Evolutionary conservation across 129 eudicot species (phyloP), one percentile per base, ranked within the genome.

Genomic region (Saposhnikovia divaricata): DNA sequence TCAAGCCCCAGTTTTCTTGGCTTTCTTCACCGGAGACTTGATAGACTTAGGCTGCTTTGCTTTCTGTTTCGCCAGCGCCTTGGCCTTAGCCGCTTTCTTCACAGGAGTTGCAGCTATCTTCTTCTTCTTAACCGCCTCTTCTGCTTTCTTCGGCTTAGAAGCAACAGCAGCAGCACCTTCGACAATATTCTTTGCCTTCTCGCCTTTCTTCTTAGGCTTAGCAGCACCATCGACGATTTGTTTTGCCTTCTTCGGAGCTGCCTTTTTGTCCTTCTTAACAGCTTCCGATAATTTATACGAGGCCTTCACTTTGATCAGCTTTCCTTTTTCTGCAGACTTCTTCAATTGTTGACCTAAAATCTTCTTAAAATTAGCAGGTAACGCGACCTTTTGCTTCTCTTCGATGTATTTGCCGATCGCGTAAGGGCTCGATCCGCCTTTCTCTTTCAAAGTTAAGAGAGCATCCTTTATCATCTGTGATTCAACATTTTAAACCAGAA

Each of bases 381-480:
- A 77, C 40, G 78, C 94, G 4, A 85, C 45, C 71, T 87, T 93
- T 76, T 89, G 94, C 51, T 86, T 91, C 73, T 87, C 90, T 46
- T 93, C 96, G 86, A 93, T 91, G 86, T 79, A 89, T 78, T 93
- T 93, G 0, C 88, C 92, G 38, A 93, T 89, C 12, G 98, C 98
- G 74, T 91, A 79, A 0, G 91, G 91, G 40, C 98, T 93, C 10
- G 96, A 93, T 11, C 96, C 92, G 5, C 88, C 73, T 79, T 85
- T 89, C 85, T 91, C 98, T 7, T 87, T 84, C 85, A 89, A 68
- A 1, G 87, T 85, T 80, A 90, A 34, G 19, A 90, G 68, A 45
- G 96, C 96, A 38, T 90, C 98, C 85, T 93, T 87, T 75, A 93
- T 92, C 97, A 92, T 92, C 97, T 92, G 83, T 57, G 77, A 50